A percentile compares a stretch with the other conserved stretches of the same genome.
phyloP scores from a whole-genome alignment of 192 early-diverging fungal species.

The Lunasporangiospora selenospora region DNA sequence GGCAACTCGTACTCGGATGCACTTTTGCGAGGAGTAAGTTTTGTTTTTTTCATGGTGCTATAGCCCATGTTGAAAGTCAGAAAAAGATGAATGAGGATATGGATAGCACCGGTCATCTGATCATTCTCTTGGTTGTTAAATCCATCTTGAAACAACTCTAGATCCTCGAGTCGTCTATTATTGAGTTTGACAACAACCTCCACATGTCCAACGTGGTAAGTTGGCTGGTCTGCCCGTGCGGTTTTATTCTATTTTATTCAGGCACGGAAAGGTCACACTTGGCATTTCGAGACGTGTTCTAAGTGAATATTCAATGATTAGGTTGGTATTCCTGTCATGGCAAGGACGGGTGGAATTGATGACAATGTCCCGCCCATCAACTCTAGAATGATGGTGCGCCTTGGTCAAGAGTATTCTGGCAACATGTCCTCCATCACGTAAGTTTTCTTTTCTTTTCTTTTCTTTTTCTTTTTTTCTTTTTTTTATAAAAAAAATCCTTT shows the following conservation, averaged over 20 bases:
- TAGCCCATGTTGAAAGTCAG: no score
- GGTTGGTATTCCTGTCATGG: slow-evolving; percentile 71
- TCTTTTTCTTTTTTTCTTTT: neutral
- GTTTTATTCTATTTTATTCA: neutral
- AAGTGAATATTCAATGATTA: slow-evolving; percentile 17
- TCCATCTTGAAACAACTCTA: slow-evolving; percentile 7
- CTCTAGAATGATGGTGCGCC: slow-evolving; percentile 62
- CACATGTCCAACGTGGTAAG: slow-evolving; percentile 71
- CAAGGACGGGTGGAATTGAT: slow-evolving; percentile 65
- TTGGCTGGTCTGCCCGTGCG: neutral
- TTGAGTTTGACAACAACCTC: slow-evolving; percentile 78
- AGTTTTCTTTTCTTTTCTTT: neutral
- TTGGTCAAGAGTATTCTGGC: slow-evolving; percentile 68
- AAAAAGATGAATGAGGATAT: neutral
- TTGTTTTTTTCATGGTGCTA: no score
- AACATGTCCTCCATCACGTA: slow-evolving; percentile 57
- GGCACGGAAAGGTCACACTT: neutral
- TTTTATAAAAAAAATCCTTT: neutral
- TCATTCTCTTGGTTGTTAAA: neutral
- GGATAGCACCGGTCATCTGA: neutral
- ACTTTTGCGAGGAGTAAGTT: slow-evolving; percentile 62
- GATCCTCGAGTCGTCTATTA: slow-evolving; percentile 74
- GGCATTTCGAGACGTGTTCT: neutral
- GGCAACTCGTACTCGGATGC: slow-evolving; percentile 71
- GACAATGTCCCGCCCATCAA: slow-evolving; percentile 81